Conservation (phyloP, 108 stramenopile species). For the Pseudonitzschia delicatissima region DNA sequence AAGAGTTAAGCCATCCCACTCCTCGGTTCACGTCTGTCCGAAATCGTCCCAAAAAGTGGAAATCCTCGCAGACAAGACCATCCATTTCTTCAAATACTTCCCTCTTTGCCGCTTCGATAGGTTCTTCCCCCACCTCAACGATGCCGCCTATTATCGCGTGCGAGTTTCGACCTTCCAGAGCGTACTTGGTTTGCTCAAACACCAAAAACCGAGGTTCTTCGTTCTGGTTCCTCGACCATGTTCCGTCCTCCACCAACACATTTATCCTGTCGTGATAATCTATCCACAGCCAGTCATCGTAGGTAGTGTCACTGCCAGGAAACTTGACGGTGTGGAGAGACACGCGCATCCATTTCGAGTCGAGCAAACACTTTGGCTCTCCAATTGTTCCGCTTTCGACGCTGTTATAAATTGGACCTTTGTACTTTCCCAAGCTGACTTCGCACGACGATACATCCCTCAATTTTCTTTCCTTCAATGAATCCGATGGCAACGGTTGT, state of each 20-base stretch:
- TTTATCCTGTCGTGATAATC: conserved; percentile 89
- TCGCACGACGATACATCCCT: conserved; percentile 16
- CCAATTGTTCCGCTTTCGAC: conserved; percentile 30
- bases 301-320: conserved; percentile 33
- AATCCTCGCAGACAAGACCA: conserved; percentile 43
- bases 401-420: conserved; percentile 34
- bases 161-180: conserved; percentile 50
- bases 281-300: conserved; percentile 85
- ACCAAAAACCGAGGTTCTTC: conserved; percentile 54
- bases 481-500: neutral
- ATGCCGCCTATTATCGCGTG: conserved; percentile 79
- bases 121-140: conserved; percentile 67
- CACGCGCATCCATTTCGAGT: conserved; percentile 73
- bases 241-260: conserved; percentile 65
- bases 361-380: conserved; percentile 53
- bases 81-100: conserved; percentile 77
- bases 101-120: conserved; percentile 52
- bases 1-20: conserved; percentile 73
- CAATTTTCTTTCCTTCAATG: neutral
- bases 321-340: conserved; percentile 64
- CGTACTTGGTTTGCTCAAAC: conserved; percentile 82
- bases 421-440: conserved; percentile 30
- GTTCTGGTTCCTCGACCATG: neutral
- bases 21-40: conserved; percentile 83
- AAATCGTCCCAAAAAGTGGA: conserved; percentile 59